These are phyloP conservation scores for Ceratonia siliqua DNA, from an alignment of 306 rosid species.

Conservation along the genomic window DNA sequence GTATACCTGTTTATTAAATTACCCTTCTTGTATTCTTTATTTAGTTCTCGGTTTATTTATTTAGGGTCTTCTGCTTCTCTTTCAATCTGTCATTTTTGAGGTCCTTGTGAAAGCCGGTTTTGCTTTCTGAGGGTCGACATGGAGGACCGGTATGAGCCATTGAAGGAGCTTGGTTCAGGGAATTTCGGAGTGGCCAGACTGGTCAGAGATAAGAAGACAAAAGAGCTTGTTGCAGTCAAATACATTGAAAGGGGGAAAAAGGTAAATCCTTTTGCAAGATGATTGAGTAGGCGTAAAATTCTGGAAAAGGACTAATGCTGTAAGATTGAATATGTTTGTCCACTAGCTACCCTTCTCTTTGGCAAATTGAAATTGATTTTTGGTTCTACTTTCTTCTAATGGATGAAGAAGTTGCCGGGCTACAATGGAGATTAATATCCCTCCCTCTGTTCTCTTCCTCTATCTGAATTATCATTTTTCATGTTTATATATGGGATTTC, in stretches of 20 bases:
- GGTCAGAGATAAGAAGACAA: slow-evolving; percentile 86
- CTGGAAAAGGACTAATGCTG: slow-evolving; percentile 8
- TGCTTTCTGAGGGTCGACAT: slow-evolving; percentile 44
- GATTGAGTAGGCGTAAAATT: background rate
- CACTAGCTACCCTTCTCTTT: slow-evolving; percentile 5
- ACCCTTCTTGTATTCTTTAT: slow-evolving; percentile 3
- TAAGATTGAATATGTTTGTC: background rate
- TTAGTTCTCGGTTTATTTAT: slow-evolving; percentile 2
- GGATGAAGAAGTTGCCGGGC: background rate
- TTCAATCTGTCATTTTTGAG: background rate
- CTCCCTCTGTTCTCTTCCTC: background rate
- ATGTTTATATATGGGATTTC: background rate
- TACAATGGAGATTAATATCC: background rate
- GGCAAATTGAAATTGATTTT: slow-evolving; percentile 11
- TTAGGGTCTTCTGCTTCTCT: slow-evolving; percentile 7
- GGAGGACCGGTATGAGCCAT: slow-evolving; percentile 88
- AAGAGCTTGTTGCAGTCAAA: slow-evolving; percentile 89
- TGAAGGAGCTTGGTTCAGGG: slow-evolving; percentile 96
- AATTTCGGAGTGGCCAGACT: slow-evolving; percentile 95
- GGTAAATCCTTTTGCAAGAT: slow-evolving; percentile 43
- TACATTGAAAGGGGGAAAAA: slow-evolving; percentile 97
- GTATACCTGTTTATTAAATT: slow-evolving; percentile 12
- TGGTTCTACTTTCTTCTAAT: background rate
- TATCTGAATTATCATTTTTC: background rate
- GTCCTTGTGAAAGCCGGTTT: background rate